These are phyloP conservation scores for Cucumis cinereus DNA, from an alignment of 306 rosid genomes.

Conservation along the genomic window DNA sequence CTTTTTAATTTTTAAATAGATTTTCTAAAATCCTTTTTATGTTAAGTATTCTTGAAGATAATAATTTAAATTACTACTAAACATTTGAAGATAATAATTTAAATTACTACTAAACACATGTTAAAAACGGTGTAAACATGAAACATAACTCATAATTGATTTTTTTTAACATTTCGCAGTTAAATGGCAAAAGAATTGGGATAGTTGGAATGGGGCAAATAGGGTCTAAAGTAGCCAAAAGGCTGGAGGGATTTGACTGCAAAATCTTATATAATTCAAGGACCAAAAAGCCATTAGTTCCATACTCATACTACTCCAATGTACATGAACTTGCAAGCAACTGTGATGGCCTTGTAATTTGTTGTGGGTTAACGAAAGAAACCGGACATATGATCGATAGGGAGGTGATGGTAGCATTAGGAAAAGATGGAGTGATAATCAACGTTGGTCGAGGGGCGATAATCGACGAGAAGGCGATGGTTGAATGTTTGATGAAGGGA, in stretches of 20 bases:
- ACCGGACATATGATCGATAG: constrained; percentile 28
- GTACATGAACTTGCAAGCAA: constrained; percentile 28
- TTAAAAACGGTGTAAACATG: no score
- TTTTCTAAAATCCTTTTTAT: no score
- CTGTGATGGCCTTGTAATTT: constrained; percentile 23
- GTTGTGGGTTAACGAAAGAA: constrained; percentile 31
- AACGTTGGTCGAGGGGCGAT: constrained; percentile 38
- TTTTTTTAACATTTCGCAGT: not conserved
- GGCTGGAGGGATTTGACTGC: constrained; percentile 36
- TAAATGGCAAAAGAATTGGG: constrained; percentile 30
- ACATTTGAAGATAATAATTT: no score
- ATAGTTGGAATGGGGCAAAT: constrained; percentile 43
- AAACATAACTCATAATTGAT: not conserved
- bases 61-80: no score
- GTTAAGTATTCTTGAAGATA: no score
- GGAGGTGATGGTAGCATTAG: constrained; percentile 30
- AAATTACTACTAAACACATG: no score
- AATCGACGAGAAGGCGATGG: constrained; percentile 26
- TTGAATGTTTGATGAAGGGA: constrained; percentile 11
- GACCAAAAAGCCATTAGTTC: constrained; percentile 16
- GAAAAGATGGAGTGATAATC: constrained; percentile 30
- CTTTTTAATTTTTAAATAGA: no score
- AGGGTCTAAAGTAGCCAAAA: constrained; percentile 38
- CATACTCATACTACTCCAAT: constrained; percentile 26
- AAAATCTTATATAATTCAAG: constrained; percentile 32